Conservation (phyloP, 1,139 yeast genomes). For the Suhomyces bokatorum region DNA sequence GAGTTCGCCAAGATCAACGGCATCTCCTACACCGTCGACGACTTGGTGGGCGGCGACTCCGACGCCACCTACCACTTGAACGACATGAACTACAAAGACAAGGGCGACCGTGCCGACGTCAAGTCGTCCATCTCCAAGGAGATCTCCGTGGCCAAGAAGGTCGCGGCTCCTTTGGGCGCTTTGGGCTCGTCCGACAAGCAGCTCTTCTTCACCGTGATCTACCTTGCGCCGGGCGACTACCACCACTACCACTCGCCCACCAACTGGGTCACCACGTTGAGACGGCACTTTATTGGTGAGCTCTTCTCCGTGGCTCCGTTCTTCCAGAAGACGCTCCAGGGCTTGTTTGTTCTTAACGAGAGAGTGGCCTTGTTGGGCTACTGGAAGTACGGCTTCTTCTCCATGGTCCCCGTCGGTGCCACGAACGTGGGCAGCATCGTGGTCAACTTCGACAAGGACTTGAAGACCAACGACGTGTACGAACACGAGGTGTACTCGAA, state of each 20-base stretch:
- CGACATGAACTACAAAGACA: slow-evolving; percentile 52
- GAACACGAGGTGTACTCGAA: slow-evolving; percentile 52
- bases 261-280: slow-evolving; percentile 90
- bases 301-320: slow-evolving; percentile 95
- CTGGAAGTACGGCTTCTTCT: slow-evolving; percentile 96
- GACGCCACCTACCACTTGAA: slow-evolving; percentile 39
- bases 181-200: slow-evolving; percentile 48
- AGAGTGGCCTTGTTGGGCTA: slow-evolving; percentile 93
- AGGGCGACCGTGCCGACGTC: slow-evolving; percentile 53
- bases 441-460: slow-evolving; percentile 87
- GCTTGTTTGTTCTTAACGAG: slow-evolving; percentile 88
- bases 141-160: slow-evolving; percentile 44
- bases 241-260: slow-evolving; percentile 97
- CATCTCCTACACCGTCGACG: slow-evolving; percentile 70
- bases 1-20: slow-evolving; percentile 82
- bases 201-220: slow-evolving; percentile 85
- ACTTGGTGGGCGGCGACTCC: slow-evolving; percentile 56
- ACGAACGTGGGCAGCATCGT: slow-evolving; percentile 96
- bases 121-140: slow-evolving; percentile 39
- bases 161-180: slow-evolving; percentile 35
- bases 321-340: slow-evolving; percentile 83
- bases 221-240: slow-evolving; percentile 97
- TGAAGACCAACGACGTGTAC: slow-evolving; percentile 76
- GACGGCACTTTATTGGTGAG: slow-evolving; percentile 97
- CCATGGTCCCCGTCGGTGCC: slow-evolving; percentile 99